phyloP scores from a whole-genome alignment of 2,329 filamentous ascomycete species.

The Hymenoscyphus occultus region DNA sequence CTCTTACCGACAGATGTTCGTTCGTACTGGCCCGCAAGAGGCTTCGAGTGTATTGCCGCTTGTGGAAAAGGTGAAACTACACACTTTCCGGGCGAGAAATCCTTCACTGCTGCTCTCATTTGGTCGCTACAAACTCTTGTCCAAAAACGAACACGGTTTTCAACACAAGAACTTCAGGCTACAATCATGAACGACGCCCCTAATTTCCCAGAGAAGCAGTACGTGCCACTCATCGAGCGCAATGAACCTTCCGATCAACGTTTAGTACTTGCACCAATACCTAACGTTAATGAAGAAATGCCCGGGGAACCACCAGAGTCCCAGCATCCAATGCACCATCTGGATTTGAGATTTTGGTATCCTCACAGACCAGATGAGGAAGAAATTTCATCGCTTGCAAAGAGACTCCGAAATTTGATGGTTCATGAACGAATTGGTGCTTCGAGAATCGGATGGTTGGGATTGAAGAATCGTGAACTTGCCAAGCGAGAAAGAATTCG shows the following conservation, averaged over 20 bases:
- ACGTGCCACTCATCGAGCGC: slow-evolving; percentile 6
- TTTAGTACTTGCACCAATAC: slow-evolving; percentile 15
- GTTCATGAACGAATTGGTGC: background rate
- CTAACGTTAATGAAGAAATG: background rate
- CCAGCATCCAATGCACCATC: background rate
- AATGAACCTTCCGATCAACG: slow-evolving; percentile 9
- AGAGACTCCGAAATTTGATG: background rate
- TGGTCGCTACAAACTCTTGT: slow-evolving; percentile 11
- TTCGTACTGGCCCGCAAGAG: background rate
- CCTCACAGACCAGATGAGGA: background rate
- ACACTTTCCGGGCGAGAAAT: slow-evolving; percentile 7
- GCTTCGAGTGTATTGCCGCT: slow-evolving; percentile 13
- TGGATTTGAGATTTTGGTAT: slow-evolving; percentile 3
- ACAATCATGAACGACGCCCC: slow-evolving; percentile 11
- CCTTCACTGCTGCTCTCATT: slow-evolving; percentile 16
- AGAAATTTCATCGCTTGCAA: background rate
- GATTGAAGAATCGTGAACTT: slow-evolving; percentile 1
- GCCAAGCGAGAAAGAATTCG: background rate
- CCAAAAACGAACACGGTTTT: slow-evolving; percentile 4
- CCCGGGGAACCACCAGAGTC: background rate
- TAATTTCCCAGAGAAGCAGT: slow-evolving; percentile 9
- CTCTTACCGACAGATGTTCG: slow-evolving; percentile 1
- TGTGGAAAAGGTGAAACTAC: slow-evolving; percentile 4
- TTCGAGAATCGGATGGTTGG: background rate
- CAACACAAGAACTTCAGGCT: slow-evolving; percentile 10